These are phyloP conservation scores for Ganoderma leucocontextum DNA, from an alignment of 1,284 basidiomycete species.

Conservation along the genomic window DNA sequence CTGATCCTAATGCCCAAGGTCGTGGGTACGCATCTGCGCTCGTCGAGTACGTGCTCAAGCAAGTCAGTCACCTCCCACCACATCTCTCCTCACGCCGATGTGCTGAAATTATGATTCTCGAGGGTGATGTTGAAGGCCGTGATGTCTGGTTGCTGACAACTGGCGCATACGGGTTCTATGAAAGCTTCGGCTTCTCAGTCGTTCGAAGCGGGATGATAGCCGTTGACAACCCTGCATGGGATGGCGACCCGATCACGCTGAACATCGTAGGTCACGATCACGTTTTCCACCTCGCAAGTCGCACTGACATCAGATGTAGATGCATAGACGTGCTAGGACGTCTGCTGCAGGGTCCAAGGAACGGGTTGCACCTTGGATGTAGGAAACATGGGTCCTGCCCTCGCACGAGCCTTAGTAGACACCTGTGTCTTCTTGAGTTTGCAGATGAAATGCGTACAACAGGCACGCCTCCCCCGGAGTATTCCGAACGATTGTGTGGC, in stretches of 20 bases:
- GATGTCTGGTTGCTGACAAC: constrained; percentile 28
- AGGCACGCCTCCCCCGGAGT: no score
- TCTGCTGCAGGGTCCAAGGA: neutral
- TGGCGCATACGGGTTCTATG: constrained; percentile 23
- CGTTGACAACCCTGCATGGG: constrained; percentile 20
- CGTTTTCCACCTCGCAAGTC: no score
- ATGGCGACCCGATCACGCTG: constrained; percentile 18
- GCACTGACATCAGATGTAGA: constrained; percentile 8
- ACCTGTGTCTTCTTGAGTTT: neutral
- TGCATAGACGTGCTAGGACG: constrained; percentile 12
- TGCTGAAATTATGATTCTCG: neutral
- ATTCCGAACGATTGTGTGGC: no score
- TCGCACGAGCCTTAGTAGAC: neutral
- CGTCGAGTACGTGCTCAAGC: constrained; percentile 15
- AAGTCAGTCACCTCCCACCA: constrained; percentile 10
- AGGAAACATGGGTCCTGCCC: neutral
- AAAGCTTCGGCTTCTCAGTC: constrained; percentile 18
- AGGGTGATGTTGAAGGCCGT: constrained; percentile 17
- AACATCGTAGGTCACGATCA: constrained; percentile 16
- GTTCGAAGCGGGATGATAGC: constrained; percentile 9
- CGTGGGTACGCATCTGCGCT: constrained; percentile 25
- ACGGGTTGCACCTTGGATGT: neutral
- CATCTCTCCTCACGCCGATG: neutral
- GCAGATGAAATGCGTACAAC: neutral
- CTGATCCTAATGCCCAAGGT: constrained; percentile 24